Base-by-base conservation (phyloP, 768 basidiomycete species). In the Phlebiopsis gigantea region DNA sequence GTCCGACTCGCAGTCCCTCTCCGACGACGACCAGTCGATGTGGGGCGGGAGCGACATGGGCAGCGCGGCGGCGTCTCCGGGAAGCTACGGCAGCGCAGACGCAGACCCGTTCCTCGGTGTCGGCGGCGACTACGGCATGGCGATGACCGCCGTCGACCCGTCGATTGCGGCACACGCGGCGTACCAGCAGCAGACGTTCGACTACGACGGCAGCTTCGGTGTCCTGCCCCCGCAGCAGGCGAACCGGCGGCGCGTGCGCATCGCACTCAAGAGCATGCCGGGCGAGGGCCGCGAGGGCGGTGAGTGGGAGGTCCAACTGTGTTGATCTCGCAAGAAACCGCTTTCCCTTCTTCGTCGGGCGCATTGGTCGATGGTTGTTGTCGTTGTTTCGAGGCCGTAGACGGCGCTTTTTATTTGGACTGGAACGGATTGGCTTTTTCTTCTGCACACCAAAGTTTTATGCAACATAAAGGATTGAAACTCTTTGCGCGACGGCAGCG, bases 261-360 rank as follows among this genome's bases (percentile, higher is more conserved):
- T 87, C 49, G 82, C 85, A 26, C 72, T 88, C 59, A 86, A 82
- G 71, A 83, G 79, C 63, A 71, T 84, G 70, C 85, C 86, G 0
- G 75, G 75, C 21, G 71, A 77, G 28, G 84, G 83, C 46, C 78
- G 79, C 60, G 83, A 85, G 67, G 84, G 84, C 46, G 87, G 86
- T 59, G 87, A 88, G 72, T 88, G 87, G 87, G 87, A 90, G 68
- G 85, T 90, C 46, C 81, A 86, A 66, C 73, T 88, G 51, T 87
- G 84, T 69, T 87, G 54, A 62, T 67, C 24, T 19, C 17, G 44
- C 44, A 19, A 25, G 24, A 19, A 25, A 19, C 19, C n/a, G n/a
- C 17, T 39, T 17, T 45, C 44, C 21, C 44, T 45, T 45, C 44
- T 25, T 19, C 19, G 14, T 19, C 19, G 34, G 34, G 34, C 17